Base-by-base conservation (phyloP, 2,329 filamentous ascomycete species). In the Cladosporium velox region DNA sequence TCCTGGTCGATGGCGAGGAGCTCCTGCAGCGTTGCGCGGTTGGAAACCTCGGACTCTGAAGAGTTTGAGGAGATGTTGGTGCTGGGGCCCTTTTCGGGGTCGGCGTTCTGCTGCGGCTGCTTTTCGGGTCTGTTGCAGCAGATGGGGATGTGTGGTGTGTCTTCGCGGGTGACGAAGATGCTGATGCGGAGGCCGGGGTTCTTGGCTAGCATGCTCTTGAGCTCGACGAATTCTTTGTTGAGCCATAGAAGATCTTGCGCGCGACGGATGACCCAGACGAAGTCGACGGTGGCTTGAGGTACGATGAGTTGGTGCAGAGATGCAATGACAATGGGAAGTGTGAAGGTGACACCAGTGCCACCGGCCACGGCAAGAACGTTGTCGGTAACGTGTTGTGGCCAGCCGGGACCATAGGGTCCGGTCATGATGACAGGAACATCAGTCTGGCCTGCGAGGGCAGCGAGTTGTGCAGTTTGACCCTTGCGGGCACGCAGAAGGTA, bases 201-300 rank as follows among this genome's bases (percentile, higher is more conserved):
- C 78, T 24, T 60, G 10, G 55, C 38, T 11, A 65, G 32, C 8
- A 78, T 77, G 4, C 77, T 77, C 11, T 71, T 72, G 15, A 90
- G 76, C 7, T 80, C 69, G 2, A 82, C 78, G 12, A 91, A 77
- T 73, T 91, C 89, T 6, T 78, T 72, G 30, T 78, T 76, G 11
- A 90, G 79, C 88, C 89, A 91, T 24, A 81, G 78, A 18, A 86
- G 75, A 67, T 90, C 85, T 7, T 76, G 73, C 7, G 78, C 78
- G 49, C 84, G 82, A 15, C 87, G 82, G 44, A 91, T 80, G 1
- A 85, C 84, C 89, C 89, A 91, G 65, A 90, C 79, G n/a, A 91
- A 83, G 70, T 88, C 84, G 1, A 90, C 90, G 78, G 88, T 54
- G 28, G 63, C 63, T 59, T 65, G 63, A 0, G 63, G 63, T 3